Evolutionary conservation across 257 asterid genomes (phyloP).

Genomic region (Solanum paucissectum): DNA sequence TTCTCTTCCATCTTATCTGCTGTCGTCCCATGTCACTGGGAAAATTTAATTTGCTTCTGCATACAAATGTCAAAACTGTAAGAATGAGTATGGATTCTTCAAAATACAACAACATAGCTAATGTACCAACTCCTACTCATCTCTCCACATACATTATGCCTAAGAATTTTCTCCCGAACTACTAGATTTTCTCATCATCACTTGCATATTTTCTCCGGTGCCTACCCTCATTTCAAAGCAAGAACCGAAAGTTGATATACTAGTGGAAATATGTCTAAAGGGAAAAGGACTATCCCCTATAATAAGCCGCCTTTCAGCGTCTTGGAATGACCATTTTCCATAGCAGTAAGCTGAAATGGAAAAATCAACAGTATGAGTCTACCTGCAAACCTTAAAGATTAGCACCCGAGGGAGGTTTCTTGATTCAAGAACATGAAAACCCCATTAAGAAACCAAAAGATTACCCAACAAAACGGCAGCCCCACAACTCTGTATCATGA

Average conservation of each 20-base stretch:
- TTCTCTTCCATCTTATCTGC: background rate
- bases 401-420: background rate
- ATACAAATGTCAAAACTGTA: background rate
- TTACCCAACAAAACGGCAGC: background rate
- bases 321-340: background rate
- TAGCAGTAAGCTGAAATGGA: background rate
- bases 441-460: background rate
- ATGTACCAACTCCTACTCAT: conserved; percentile 12
- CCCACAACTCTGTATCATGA: background rate
- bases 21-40: background rate
- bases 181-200: background rate
- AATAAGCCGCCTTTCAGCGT: background rate
- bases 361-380: background rate
- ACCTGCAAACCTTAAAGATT: background rate
- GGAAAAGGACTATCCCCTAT: background rate
- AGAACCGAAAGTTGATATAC: background rate
- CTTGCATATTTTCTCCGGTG: background rate
- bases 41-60: background rate
- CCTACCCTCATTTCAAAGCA: background rate
- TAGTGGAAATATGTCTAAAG: background rate
- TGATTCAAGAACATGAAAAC: background rate
- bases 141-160: conserved; percentile 7
- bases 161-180: background rate
- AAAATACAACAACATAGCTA: background rate
- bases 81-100: background rate